Percentiles rank a stretch among this genome's conserved stretches.
These are phyloP conservation scores for Polysphondylium violaceum DNA, from an alignment of 78 protist species.

Conservation along the genomic window DNA sequence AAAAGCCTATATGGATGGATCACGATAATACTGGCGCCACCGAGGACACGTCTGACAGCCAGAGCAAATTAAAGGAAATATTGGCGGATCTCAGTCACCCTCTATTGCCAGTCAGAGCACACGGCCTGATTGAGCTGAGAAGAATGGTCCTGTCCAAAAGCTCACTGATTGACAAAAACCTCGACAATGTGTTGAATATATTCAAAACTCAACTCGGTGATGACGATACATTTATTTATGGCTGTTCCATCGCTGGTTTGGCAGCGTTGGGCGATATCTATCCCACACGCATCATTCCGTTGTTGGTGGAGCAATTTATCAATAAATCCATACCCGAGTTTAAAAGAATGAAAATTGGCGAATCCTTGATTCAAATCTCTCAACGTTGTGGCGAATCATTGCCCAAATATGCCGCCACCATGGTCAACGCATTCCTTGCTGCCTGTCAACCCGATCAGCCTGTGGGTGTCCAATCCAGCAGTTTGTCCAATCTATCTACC, in stretches of 20 bases:
- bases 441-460: conserved; percentile 18
- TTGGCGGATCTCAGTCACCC: conserved; percentile 55
- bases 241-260: conserved; percentile 70
- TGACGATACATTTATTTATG: conserved; percentile 80
- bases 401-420: conserved; percentile 23
- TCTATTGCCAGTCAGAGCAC: conserved; percentile 63
- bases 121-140: conserved; percentile 65
- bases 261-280: conserved; percentile 80
- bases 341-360: conserved; percentile 80
- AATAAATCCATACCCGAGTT: conserved; percentile 16
- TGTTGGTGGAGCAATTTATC: conserved; percentile 12
- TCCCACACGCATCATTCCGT: conserved; percentile 52
- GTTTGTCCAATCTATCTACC: conserved; percentile 76
- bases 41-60: neutral
- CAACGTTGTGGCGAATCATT: conserved; percentile 82
- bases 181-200: conserved; percentile 36
- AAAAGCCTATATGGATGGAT: conserved; percentile 50
- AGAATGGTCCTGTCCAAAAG: conserved; percentile 33
- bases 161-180: conserved; percentile 31
- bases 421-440: conserved; percentile 38
- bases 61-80: conserved; percentile 44
- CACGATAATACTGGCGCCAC: neutral
- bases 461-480: conserved; percentile 63
- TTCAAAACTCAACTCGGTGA: conserved; percentile 73
- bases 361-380: conserved; percentile 70